phyloP scores from a whole-genome alignment of 1,284 basidiomycete species.

The Papiliotrema fonsecae region DNA sequence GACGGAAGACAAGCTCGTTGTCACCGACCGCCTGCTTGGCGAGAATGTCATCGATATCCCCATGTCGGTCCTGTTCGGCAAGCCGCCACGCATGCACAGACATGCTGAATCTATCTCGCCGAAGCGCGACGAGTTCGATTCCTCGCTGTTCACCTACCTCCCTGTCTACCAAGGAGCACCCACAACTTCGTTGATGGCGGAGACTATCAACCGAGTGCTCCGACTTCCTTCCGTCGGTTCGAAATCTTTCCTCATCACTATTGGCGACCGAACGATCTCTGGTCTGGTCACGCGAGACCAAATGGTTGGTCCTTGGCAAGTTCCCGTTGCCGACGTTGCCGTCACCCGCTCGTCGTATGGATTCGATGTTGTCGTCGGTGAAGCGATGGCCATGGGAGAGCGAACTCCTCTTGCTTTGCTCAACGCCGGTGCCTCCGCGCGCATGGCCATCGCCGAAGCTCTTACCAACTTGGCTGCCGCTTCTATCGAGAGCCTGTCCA shows the following conservation, averaged over 20 bases:
- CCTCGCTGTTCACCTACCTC: constrained; percentile 64
- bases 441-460: constrained; percentile 93
- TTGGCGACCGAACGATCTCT: constrained; percentile 90
- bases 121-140: constrained; percentile 62
- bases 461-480: constrained; percentile 88
- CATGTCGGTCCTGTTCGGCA: constrained; percentile 96
- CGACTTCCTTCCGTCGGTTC: constrained; percentile 88
- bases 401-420: constrained; percentile 88
- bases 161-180: constrained; percentile 39
- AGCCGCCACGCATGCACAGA: constrained; percentile 88
- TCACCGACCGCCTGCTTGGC: constrained; percentile 79
- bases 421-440: constrained; percentile 79
- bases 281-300: constrained; percentile 94
- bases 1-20: constrained; percentile 71
- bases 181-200: constrained; percentile 51
- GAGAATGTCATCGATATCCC: constrained; percentile 79
- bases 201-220: constrained; percentile 74
- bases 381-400: constrained; percentile 98
- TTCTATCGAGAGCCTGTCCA: constrained; percentile 62
- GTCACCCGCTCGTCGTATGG: constrained; percentile 93
- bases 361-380: constrained; percentile 74
- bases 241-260: constrained; percentile 97
- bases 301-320: constrained; percentile 99
- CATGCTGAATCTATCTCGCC: constrained; percentile 59
- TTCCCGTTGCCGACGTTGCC: constrained; percentile 94